phyloP scores from a whole-genome alignment of 345 rosid species.

The Salix brachista region DNA sequence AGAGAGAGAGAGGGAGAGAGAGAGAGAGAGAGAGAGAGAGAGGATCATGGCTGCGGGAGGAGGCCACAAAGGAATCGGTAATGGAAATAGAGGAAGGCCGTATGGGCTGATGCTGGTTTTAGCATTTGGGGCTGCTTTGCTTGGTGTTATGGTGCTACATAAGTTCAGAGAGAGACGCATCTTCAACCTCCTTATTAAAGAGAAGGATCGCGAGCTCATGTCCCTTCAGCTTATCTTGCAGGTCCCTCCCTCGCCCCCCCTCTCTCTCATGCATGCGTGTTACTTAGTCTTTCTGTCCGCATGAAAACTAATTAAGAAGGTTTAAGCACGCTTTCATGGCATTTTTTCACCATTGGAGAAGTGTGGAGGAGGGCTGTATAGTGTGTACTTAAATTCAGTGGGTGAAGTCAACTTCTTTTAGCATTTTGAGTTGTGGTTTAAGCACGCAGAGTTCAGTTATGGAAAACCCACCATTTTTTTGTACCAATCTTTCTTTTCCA shows the following conservation, averaged over 20 bases:
- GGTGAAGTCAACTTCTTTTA: background rate
- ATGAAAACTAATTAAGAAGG: slow-evolving; percentile 5
- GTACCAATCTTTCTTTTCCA: background rate
- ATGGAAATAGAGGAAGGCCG: slow-evolving; percentile 34
- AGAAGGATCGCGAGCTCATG: slow-evolving; percentile 40
- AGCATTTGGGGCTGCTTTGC: slow-evolving; percentile 55
- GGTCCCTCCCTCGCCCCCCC: slow-evolving; percentile 28
- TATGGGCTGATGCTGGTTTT: slow-evolving; percentile 46
- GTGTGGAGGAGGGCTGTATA: background rate
- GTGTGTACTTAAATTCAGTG: background rate
- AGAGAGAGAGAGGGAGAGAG: background rate
- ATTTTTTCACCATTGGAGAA: background rate
- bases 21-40: background rate
- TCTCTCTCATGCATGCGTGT: background rate
- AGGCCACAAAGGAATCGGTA: slow-evolving; percentile 24
- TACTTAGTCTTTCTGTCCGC: slow-evolving; percentile 16
- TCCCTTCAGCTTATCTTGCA: slow-evolving; percentile 54
- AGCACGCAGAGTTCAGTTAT: background rate
- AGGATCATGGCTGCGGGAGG: slow-evolving; percentile 28
- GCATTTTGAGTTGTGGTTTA: background rate
- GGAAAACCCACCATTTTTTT: background rate
- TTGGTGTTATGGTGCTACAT: slow-evolving; percentile 50
- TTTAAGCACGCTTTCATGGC: slow-evolving; percentile 6
- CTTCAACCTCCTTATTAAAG: slow-evolving; percentile 43
- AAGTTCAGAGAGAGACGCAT: slow-evolving; percentile 54